These are phyloP conservation scores for Cajanus cajan DNA, from an alignment of 306 rosid species.

Conservation along the genomic window DNA sequence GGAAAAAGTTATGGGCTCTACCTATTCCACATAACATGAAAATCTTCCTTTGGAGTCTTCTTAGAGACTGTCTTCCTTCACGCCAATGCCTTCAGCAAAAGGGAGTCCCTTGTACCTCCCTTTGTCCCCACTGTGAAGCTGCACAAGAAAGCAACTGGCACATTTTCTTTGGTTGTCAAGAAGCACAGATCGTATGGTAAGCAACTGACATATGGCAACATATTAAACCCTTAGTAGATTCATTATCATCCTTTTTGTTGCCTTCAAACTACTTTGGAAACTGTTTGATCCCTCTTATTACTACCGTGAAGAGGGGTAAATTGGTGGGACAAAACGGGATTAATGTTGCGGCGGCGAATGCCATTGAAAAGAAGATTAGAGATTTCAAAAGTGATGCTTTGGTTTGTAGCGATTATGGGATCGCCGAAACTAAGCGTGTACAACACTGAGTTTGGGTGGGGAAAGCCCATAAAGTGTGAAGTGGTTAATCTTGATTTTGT, in stretches of 20 bases:
- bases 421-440: slow-evolving; percentile 35
- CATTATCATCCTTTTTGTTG: slow-evolving; percentile 17
- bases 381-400: slow-evolving; percentile 17
- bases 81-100: too few species aligned
- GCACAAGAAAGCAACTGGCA: too few species aligned
- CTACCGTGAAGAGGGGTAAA: slow-evolving; percentile 14
- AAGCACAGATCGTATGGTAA: too few species aligned
- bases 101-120: too few species aligned
- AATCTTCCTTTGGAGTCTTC: too few species aligned
- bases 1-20: too few species aligned
- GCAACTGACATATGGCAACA: too few species aligned
- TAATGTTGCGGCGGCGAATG: slow-evolving; percentile 17
- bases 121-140: too few species aligned
- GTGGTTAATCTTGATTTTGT: slow-evolving; percentile 25
- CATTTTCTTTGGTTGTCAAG: too few species aligned
- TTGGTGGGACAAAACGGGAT: slow-evolving; percentile 35
- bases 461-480: slow-evolving; percentile 38
- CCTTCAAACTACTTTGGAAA: slow-evolving; percentile 43
- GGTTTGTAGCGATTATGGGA: not conserved
- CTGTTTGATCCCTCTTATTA: not conserved
- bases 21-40: too few species aligned
- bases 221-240: too few species aligned
- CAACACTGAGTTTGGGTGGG: slow-evolving; percentile 48
- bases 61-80: too few species aligned
- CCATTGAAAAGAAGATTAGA: slow-evolving; percentile 24